phyloP scores from a whole-genome alignment of 75 land plant species.

The Cunninghamia lanceolata region DNA sequence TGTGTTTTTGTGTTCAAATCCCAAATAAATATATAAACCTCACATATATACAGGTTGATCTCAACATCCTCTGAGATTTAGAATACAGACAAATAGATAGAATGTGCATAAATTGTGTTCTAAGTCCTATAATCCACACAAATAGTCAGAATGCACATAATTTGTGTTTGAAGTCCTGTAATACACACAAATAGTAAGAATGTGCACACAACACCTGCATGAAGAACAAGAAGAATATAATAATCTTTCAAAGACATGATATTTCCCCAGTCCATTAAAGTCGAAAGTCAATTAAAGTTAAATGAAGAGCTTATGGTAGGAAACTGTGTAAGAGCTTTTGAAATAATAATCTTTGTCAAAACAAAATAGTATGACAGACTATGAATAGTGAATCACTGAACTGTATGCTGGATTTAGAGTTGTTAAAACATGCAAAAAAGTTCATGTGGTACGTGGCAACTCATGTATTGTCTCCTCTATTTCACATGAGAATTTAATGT shows the following conservation, averaged over 20 bases:
- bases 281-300: no score
- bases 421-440: not conserved
- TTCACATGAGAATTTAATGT: no score
- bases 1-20: not conserved
- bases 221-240: not conserved
- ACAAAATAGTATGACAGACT: not conserved
- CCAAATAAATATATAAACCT: not conserved
- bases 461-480: not conserved
- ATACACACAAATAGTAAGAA: not conserved
- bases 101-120: not conserved
- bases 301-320: no score
- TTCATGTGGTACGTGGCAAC: no score
- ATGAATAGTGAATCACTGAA: not conserved
- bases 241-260: no score
- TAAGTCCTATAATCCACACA: not conserved
- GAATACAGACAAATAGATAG: not conserved
- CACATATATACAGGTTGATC: not conserved
- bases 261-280: no score
- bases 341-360: no score
- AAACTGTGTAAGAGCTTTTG: no score
- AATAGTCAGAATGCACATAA: not conserved
- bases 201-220: not conserved
- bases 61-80: not conserved
- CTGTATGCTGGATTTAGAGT: not conserved
- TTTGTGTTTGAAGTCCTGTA: not conserved